Conservation (phyloP, 768 basidiomycete species). For the Boletus insuetus region DNA sequence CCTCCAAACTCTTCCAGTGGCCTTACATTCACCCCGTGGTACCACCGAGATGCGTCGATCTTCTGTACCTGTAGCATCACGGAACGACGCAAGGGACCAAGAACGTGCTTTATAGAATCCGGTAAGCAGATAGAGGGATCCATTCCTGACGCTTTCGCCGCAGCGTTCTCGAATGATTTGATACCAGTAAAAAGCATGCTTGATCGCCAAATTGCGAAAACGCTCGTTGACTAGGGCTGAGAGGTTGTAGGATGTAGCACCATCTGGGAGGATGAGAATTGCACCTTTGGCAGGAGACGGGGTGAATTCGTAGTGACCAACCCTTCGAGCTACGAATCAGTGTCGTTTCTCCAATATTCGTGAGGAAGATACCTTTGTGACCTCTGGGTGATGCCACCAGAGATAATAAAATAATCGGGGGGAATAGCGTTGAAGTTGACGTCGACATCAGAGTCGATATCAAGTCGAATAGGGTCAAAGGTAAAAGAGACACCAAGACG, state of each 20-base stretch:
- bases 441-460: too few relatives aligned
- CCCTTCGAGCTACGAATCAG: background rate
- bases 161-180: background rate
- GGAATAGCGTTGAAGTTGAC: too few relatives aligned
- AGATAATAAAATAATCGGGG: too few relatives aligned
- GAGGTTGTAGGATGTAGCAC: slow-evolving; percentile 18
- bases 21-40: background rate
- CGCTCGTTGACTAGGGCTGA: background rate
- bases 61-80: background rate
- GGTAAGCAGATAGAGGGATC: background rate
- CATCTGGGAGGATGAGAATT: slow-evolving; percentile 30
- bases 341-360: background rate
- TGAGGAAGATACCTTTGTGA: too few relatives aligned
- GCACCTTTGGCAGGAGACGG: slow-evolving; percentile 20
- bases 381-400: too few relatives aligned
- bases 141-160: background rate
- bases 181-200: slow-evolving; percentile 25
- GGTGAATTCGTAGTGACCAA: background rate
- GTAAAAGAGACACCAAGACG: too few relatives aligned
- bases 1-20: background rate
- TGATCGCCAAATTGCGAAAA: slow-evolving; percentile 12
- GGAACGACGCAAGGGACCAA: background rate
- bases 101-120: background rate
- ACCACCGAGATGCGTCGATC: too few relatives aligned
- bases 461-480: too few relatives aligned